A percentile compares a stretch with the other conserved stretches of the same genome.
Conservation (phyloP, 23 red algal species). For the Gracilaria caudata region DNA sequence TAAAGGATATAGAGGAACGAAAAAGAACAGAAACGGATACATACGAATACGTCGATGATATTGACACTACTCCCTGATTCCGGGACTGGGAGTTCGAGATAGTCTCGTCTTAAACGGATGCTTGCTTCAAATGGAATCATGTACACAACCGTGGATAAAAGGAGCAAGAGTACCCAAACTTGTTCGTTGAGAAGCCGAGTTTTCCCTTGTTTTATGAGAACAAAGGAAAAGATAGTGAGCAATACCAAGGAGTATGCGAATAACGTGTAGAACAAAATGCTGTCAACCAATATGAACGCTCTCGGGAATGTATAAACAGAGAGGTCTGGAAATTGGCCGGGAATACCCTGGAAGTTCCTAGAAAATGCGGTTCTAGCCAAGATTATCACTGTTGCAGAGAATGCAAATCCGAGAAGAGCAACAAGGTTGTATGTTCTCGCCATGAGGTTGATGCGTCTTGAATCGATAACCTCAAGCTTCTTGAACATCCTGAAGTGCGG, state of each 20-base stretch:
- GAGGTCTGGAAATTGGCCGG: conserved; percentile 19
- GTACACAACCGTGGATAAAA: conserved; percentile 47
- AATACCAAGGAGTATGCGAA: conserved; percentile 41
- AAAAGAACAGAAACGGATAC: conserved; percentile 44
- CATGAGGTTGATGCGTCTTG: conserved; percentile 44
- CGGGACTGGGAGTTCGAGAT: background rate
- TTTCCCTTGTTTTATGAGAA: conserved; percentile 26
- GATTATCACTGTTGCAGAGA: conserved; percentile 37
- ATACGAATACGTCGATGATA: conserved; percentile 21
- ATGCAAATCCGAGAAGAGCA: conserved; percentile 19
- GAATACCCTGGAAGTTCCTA: background rate
- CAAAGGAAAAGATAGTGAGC: conserved; percentile 17
- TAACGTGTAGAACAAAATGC: conserved; percentile 23
- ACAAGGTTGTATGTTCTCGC: conserved; percentile 33
- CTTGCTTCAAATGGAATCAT: conserved; percentile 65
- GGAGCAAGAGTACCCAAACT: conserved; percentile 72
- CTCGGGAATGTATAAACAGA: conserved; percentile 32
- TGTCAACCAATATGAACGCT: conserved; percentile 43
- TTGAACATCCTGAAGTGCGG: conserved; percentile 36
- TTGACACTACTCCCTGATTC: background rate
- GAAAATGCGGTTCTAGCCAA: conserved; percentile 43
- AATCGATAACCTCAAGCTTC: conserved; percentile 65
- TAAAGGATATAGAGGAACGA: conserved; percentile 56
- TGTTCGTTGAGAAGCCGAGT: conserved; percentile 56
- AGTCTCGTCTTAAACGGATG: conserved; percentile 21